Base-by-base conservation (phyloP, 768 basidiomycete species). In the Suillus subaureus region DNA sequence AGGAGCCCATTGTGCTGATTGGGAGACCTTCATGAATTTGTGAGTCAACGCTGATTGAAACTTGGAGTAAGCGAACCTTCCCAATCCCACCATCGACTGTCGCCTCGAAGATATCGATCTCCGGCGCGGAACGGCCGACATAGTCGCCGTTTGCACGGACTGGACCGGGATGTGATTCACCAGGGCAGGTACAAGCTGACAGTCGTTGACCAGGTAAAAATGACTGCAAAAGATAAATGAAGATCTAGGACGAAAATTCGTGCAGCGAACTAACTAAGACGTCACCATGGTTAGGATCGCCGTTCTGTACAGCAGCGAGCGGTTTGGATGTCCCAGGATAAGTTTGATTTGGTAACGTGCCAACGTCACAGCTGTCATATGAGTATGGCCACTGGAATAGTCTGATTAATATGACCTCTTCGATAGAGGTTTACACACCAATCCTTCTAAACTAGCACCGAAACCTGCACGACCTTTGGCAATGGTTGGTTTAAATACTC, bases 321-420 rank as follows among this genome's bases (percentile, higher is more conserved):
- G 90, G 90, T 15, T 69, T 67, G 18, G 74, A 79, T 64, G 72
- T 64, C 7, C 80, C 84, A 9, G 82, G 80, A 62, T 79, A 71
- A 13, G 90, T 89, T 72, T 94, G 93, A 70, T 94, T 94, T 3
- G 84, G 82, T 51, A 93, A 81, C 2, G 92, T 93, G 2, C 93
- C 93, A 3, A 92, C 81, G 66, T 95, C 92, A 73, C 92, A 94
- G 0, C 83, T 78, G 67, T 84, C 79, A 65, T 89, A 89, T 31
- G 79, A 78, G 67, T 83, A 81, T 47, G 82, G 81, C 87, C 88
- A 89, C 80, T 78, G 18, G 67, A 63, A 1, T 71, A 55, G 66
- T 66, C 4, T 64, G 55, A 60, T 60, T 52, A 61, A 57, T 62
- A 45, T 35, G 12, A 79, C 61, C 43, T 26, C 49, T 64, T 28